A percentile compares a stretch with the other conserved stretches of the same genome.
Conservation (phyloP, 805 yeast genomes). For the Barnettozyma sucrosica region DNA sequence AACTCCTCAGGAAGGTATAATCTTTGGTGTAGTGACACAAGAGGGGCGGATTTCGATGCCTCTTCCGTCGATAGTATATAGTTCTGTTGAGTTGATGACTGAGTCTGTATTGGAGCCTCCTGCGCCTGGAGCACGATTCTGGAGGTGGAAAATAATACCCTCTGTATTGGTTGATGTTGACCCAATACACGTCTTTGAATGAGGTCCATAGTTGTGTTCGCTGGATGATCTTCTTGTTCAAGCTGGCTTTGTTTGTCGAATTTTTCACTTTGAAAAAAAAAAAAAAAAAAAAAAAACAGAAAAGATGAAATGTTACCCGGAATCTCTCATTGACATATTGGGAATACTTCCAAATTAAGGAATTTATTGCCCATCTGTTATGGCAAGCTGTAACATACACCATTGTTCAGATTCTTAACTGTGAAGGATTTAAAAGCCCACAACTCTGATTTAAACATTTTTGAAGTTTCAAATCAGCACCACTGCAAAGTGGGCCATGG, state of each 20-base stretch:
- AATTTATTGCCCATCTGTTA: not conserved
- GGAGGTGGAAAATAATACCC: constrained; percentile 7
- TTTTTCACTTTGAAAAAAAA: constrained; percentile 8
- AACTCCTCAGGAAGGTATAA: constrained; percentile 54
- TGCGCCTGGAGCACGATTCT: constrained; percentile 5
- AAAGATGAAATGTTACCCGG: constrained; percentile 5
- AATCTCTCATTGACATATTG: not conserved
- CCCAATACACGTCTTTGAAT: constrained; percentile 7
- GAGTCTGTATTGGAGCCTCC: constrained; percentile 1
- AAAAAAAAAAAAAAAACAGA: not conserved
- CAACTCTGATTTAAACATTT: too few species aligned
- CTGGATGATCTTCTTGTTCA: not conserved
- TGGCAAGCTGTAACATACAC: not conserved
- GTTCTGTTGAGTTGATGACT: not conserved
- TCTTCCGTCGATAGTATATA: constrained; percentile 36
- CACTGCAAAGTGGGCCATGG: too few species aligned
- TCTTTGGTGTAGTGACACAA: constrained; percentile 75
- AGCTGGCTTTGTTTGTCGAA: not conserved
- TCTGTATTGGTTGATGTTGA: constrained; percentile 6
- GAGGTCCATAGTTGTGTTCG: constrained; percentile 1
- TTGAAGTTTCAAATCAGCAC: too few species aligned
- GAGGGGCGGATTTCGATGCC: constrained; percentile 59
- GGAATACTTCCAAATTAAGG: not conserved
- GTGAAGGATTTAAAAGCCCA: too few species aligned
- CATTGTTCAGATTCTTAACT: too few species aligned